Base-by-base conservation (phyloP, 805 yeast genomes). In the Lipomyces yamanashiensis region DNA sequence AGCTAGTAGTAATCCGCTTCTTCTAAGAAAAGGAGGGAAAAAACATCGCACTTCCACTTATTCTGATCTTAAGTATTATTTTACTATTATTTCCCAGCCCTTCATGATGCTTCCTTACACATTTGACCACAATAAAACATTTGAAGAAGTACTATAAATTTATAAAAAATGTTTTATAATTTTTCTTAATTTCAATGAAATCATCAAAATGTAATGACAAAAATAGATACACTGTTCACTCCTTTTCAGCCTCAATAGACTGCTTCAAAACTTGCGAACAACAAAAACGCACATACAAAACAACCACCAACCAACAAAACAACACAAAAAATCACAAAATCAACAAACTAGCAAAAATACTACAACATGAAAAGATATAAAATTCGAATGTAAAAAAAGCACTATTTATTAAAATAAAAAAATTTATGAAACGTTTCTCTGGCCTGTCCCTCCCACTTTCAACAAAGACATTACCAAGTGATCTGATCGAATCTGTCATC, bases 401-500 rank as follows among this genome's bases (percentile, higher is more conserved):
- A 36, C n/a, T 41, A 41, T 19, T 34, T 33, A 21, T 17, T 34
- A 33, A 36, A 55, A n/a, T 36, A 44, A 40, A 53, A 13, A n/a
- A 41, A 53, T 10, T 17, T 28, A 28, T 28, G 5, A 28, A 28
- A 28, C 28, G 28, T 28, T 28, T 28, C 28, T 28, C 5, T n/a
- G n/a, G n/a, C n/a, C n/a, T n/a, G n/a, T 5, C 5, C 5, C 28
- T 28, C 28, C 28, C 28, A 28, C 28, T 3, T 28, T 28, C 28
- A 12, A 41, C 45, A 19, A 45, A 15, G 6, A 43, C 3, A 53
- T 43, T 56, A 66, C 67, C 69, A 66, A 9, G 50, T 63, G 36
- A 66, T 66, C 55, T 63, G 67, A 43, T 66, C 69, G 41, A 66
- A 90, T 70, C 92, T 79, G 37, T 84, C 87, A 70, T 91, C 96